Evolutionary conservation across 2,329 filamentous ascomycete genomes (phyloP).

Genomic region (Corinectria fuckeliana): DNA sequence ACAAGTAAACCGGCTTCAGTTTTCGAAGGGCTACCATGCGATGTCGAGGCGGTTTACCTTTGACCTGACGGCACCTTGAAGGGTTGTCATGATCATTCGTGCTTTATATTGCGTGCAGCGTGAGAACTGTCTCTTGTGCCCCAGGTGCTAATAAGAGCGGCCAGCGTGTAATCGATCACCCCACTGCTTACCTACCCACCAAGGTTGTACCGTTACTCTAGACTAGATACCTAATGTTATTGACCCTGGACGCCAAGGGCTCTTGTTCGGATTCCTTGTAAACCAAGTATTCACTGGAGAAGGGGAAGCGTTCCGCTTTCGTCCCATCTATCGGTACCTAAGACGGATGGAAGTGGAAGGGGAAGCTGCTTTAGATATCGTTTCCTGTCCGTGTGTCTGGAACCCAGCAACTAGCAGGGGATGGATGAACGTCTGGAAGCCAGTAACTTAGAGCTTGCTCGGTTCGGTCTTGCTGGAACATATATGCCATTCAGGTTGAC

Average conservation of each 20-base stretch:
- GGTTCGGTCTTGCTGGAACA: neutral
- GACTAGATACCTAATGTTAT: too few species aligned
- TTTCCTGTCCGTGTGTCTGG: neutral
- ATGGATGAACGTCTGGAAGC: conserved; percentile 1
- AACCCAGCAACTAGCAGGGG: neutral
- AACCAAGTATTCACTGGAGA: neutral
- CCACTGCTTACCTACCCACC: too few species aligned
- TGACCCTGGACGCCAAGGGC: neutral
- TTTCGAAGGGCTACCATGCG: neutral
- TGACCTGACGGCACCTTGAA: conserved; percentile 1
- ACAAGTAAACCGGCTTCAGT: neutral
- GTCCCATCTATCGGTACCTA: neutral
- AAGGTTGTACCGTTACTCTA: neutral
- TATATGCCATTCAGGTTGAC: neutral
- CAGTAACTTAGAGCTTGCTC: neutral
- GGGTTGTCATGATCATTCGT: conserved; percentile 8
- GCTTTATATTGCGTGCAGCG: neutral
- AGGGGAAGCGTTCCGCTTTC: neutral
- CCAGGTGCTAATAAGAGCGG: neutral
- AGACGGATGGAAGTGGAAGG: neutral
- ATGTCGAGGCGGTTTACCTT: conserved; percentile 6
- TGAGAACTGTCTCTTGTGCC: neutral
- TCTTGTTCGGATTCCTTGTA: neutral
- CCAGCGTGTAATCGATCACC: neutral
- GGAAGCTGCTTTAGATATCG: neutral